Base-by-base conservation (phyloP, 148 eudicot genomes). In the Vaccinium vitisidaea region DNA sequence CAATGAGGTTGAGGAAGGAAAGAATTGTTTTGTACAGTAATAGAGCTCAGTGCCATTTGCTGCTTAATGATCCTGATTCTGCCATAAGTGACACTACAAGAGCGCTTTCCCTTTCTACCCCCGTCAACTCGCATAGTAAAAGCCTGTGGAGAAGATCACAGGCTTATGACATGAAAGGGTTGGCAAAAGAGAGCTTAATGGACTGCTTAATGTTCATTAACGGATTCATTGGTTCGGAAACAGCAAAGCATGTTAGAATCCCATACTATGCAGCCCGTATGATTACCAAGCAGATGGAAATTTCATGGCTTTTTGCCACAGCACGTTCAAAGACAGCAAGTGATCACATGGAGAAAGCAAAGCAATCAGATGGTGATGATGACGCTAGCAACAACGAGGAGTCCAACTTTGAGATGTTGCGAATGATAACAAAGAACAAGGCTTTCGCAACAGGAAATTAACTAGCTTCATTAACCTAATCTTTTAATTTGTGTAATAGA, bases 101-200 rank as follows among this genome's bases (percentile, higher is more conserved):
- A 79, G 98, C 98, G 70, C 90, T 94, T 79, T 90, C 91, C 56
- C 86, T 96, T 81, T 89, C 92, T 21, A 83, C 77, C 50, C 93
- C 90, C 67, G 78, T 87, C 27, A 90, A 92, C 27, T 91, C 92
- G 73, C 98, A 96, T 84, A 43, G 89, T 67, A 96, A 91, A 85
- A 94, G 98, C 84, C 89, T 94, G 8, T 96, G 98, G 98, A 94
- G 95, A 63, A 92, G 98, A 84, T 92, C 98, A 83, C 98, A 94
- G 87, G 98, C 98, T 67, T 96, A 94, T 89, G 98, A 96, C 84
- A 90, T 91, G 88, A 88, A 92, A 82, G 95, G 96, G 21, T 88
- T 94, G 84, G 93, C 94, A 16, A 93, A 88, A 83, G 97, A 94
- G 88, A 94, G 99, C 83, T 92, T 94, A 81, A 90, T 93, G 93